Conservation (phyloP, 495 filamentous ascomycete genomes). For the Pseudomonodictys pantanalensis region DNA sequence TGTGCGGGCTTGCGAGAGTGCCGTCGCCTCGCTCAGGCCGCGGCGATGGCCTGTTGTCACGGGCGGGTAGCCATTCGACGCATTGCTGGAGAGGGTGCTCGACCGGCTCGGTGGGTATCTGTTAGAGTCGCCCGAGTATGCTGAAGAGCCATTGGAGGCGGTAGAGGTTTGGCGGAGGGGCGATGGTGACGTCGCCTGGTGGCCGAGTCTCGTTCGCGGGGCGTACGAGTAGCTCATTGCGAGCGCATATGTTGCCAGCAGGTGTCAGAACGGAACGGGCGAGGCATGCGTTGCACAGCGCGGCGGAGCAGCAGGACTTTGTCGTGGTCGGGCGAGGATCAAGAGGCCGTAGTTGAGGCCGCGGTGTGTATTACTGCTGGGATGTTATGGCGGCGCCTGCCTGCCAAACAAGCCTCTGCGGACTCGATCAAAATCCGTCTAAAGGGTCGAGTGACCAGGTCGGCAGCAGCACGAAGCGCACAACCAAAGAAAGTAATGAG, state of each 20-base stretch:
- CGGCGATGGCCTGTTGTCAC: slow-evolving; percentile 61
- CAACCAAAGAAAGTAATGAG: slow-evolving; percentile 25
- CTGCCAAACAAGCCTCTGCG: neutral
- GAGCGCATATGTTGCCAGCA: slow-evolving; percentile 1
- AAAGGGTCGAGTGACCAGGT: slow-evolving; percentile 13
- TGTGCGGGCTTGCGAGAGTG: slow-evolving; percentile 46
- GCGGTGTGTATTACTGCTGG: slow-evolving; percentile 23
- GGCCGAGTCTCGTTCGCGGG: slow-evolving; percentile 48
- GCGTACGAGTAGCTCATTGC: slow-evolving; percentile 31
- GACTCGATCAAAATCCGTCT: neutral
- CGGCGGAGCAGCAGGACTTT: slow-evolving; percentile 2
- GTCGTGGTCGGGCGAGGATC: slow-evolving; percentile 14
- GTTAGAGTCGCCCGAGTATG: slow-evolving; percentile 68
- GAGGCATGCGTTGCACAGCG: slow-evolving; percentile 30
- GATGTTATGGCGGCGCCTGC: slow-evolving; percentile 19
- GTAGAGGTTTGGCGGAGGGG: slow-evolving; percentile 71
- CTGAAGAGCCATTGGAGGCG: slow-evolving; percentile 74
- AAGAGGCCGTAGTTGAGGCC: slow-evolving; percentile 30
- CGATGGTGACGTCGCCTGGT: slow-evolving; percentile 54
- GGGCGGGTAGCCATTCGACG: slow-evolving; percentile 59
- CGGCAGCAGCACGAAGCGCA: slow-evolving; percentile 10
- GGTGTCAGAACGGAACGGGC: neutral
- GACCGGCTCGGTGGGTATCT: slow-evolving; percentile 66
- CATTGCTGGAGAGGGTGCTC: slow-evolving; percentile 73
- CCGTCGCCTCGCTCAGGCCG: slow-evolving; percentile 68